phyloP scores from a whole-genome alignment of 2,329 filamentous ascomycete species.

The Paecilomyces sp. region DNA sequence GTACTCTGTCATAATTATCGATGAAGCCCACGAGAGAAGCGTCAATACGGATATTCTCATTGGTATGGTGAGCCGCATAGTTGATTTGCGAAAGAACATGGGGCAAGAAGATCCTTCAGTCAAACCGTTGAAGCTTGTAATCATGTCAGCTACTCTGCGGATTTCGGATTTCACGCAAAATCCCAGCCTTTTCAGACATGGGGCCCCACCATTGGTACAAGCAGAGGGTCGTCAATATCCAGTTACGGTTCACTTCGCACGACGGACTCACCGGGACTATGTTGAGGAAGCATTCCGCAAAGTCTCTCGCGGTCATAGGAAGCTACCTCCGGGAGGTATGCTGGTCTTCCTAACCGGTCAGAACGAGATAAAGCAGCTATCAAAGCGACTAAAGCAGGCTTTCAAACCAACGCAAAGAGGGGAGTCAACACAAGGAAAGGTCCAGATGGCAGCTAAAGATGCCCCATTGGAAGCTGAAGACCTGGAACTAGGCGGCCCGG shows the following conservation, averaged over 20 bases:
- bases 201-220: slow-evolving; percentile 74
- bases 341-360: slow-evolving; percentile 92
- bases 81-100: slow-evolving; percentile 72
- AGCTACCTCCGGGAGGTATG: slow-evolving; percentile 83
- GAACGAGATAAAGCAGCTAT: slow-evolving; percentile 80
- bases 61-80: slow-evolving; percentile 89
- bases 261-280: slow-evolving; percentile 77
- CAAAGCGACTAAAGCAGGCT: slow-evolving; percentile 66
- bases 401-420: slow-evolving; percentile 49
- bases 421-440: slow-evolving; percentile 54
- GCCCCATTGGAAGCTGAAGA: slow-evolving; percentile 79
- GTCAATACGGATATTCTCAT: slow-evolving; percentile 98
- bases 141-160: slow-evolving; percentile 94
- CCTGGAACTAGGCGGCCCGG: slow-evolving; percentile 64
- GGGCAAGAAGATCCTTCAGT: slow-evolving; percentile 62
- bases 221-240: slow-evolving; percentile 88
- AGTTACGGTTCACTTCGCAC: slow-evolving; percentile 82
- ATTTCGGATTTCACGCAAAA: slow-evolving; percentile 90
- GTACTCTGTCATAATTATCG: slow-evolving; percentile 90
- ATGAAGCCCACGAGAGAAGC: slow-evolving; percentile 94
- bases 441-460: slow-evolving; percentile 69
- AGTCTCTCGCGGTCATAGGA: slow-evolving; percentile 77
- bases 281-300: slow-evolving; percentile 86
- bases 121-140: slow-evolving; percentile 81
- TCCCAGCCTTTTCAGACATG: slow-evolving; percentile 63